A percentile compares a stretch with the other conserved stretches of the same genome.
phyloP scores from a whole-genome alignment of 805 yeast genomes.

The Brettanomyces sp. region DNA sequence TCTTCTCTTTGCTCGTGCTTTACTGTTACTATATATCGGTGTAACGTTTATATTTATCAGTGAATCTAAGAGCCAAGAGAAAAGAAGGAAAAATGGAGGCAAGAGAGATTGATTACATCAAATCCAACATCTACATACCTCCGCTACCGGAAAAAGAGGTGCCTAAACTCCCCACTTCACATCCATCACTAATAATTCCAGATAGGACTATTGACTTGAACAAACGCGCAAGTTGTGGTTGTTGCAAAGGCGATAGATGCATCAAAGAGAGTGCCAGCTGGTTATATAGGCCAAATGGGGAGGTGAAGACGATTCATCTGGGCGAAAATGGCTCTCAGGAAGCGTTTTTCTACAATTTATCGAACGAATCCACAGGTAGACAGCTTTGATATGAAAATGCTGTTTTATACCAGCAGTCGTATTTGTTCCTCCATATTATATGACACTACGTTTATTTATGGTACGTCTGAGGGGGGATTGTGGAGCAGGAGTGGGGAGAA shows the following conservation, averaged over 20 bases:
- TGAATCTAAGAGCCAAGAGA: no score
- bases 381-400: not conserved
- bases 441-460: no score
- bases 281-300: slow-evolving; percentile 28
- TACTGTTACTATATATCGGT: not conserved
- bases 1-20: not conserved
- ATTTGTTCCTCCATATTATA: no score
- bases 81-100: slow-evolving; percentile 20
- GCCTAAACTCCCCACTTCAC: slow-evolving; percentile 24
- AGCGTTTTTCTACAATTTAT: not conserved
- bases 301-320: slow-evolving; percentile 15
- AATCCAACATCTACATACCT: slow-evolving; percentile 26
- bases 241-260: slow-evolving; percentile 23
- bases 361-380: slow-evolving; percentile 1
- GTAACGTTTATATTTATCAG: not conserved
- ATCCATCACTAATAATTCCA: slow-evolving; percentile 26
- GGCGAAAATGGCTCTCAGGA: slow-evolving; percentile 1
- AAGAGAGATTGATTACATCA: slow-evolving; percentile 21
- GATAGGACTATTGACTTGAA: slow-evolving; percentile 22
- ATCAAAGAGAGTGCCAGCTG: slow-evolving; percentile 26
- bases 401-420: no score
- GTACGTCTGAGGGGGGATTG: no score
- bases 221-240: slow-evolving; percentile 24
- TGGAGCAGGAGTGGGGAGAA: no score
- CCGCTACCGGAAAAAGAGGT: slow-evolving; percentile 10